phyloP scores from a whole-genome alignment of 2,329 filamentous ascomycete species.

The Juglanconis oblonga region DNA sequence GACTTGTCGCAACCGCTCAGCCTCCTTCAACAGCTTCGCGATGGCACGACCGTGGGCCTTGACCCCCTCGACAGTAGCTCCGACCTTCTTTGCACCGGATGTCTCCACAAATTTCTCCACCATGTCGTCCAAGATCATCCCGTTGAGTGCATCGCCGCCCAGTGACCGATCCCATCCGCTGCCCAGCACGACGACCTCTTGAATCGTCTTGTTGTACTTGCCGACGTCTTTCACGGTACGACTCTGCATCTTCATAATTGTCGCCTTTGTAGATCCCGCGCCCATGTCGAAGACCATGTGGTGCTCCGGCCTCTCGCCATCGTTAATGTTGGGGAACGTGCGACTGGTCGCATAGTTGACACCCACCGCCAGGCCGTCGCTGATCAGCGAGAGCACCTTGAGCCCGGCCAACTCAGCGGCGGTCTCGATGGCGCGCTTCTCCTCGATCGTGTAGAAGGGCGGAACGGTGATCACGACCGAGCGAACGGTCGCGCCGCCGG shows the following conservation, averaged over 20 bases:
- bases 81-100: slow-evolving; percentile 62
- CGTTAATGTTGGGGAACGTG: slow-evolving; percentile 79
- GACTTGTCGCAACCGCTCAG: slow-evolving; percentile 81
- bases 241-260: slow-evolving; percentile 85
- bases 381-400: slow-evolving; percentile 79
- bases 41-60: slow-evolving; percentile 77
- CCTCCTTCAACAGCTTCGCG: slow-evolving; percentile 89
- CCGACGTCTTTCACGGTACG: slow-evolving; percentile 86
- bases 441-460: slow-evolving; percentile 83
- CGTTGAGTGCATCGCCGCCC: slow-evolving; percentile 86
- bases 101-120: slow-evolving; percentile 73
- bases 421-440: slow-evolving; percentile 80
- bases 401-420: slow-evolving; percentile 86
- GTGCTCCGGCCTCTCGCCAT: slow-evolving; percentile 83
- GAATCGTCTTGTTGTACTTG: slow-evolving; percentile 92
- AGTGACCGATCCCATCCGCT: slow-evolving; percentile 85
- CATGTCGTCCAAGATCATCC: slow-evolving; percentile 87
- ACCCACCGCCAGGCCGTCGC: slow-evolving; percentile 87
- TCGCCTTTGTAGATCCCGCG: slow-evolving; percentile 88
- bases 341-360: slow-evolving; percentile 92
- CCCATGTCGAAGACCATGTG: slow-evolving; percentile 98
- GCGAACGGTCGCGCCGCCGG: slow-evolving; percentile 60
- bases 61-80: slow-evolving; percentile 61
- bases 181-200: slow-evolving; percentile 88
- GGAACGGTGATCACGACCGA: slow-evolving; percentile 89